Evolutionary conservation across 2,329 filamentous ascomycete genomes (phyloP), one percentile per base, ranked within the genome.

Genomic region (Biscogniauxia marginata): DNA sequence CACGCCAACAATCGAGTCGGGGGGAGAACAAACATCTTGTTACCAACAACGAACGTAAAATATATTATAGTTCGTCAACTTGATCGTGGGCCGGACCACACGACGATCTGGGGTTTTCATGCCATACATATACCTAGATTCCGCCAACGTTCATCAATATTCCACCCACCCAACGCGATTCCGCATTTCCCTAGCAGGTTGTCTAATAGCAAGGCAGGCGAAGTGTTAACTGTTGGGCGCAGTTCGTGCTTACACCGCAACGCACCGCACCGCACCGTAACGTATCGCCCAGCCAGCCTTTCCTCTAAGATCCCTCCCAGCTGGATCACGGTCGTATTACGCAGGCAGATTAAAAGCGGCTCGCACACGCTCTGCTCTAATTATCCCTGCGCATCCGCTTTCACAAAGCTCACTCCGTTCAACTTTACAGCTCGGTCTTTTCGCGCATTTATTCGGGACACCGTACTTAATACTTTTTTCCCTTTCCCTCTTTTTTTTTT

Each of bases 201-300:
- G 46, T 46, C 20, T 20, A 21, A 57, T 51, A 53, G 55, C 55
- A 63, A 48, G 50, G 50, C 46, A 62, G 52, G 50, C 57, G 46
- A 58, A 57, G 55, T 53, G 51, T 54, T 46, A 60, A 54, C 53
- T 57, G 60, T 62, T 66, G 62, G 65, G 64, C 60, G 64, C 63
- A 60, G 59, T 60, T 63, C 55, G 54, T 68, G 65, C 65, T 67
- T 65, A 69, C 65, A 67, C 65, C 65, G 63, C 60, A 61, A 63
- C 65, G 61, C 52, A 61, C 50, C 59, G 58, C 54, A 47, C 58
- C 58, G 56, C 53, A 53, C 54, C 55, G 49, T 56, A 56, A 56
- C 56, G 56, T 50, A 52, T 52, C 50, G 34, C 54, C 59, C 56
- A 19, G 19, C 20, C 7, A 51, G 49, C 49, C 30, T 57, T 61